Base-by-base conservation (phyloP, 1,284 basidiomycete species). In the Ustilago trichophora region DNA sequence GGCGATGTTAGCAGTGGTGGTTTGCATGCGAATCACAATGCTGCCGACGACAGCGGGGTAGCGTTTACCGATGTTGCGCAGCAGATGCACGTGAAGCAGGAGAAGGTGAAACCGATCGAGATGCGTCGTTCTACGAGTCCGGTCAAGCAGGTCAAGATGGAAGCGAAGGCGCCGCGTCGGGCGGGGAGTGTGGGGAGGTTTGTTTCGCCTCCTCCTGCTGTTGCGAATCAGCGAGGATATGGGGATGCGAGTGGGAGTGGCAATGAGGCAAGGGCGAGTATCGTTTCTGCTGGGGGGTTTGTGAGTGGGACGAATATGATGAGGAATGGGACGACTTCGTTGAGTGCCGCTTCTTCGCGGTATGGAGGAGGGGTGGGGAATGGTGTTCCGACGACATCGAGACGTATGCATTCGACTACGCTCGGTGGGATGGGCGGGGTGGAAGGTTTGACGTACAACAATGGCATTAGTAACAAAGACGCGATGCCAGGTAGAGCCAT, bases 171-270 rank as follows among this genome's bases (percentile, higher is more conserved):
- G 18, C 57, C 62, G 5, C 46, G 67, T 10, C 41, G 67, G 15
- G 60, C 67, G 6, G 62, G 67, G 5, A 71, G 67, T 27, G 67
- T 71, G 2, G 67, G 67, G 1, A 42, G 67, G 4, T 71, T 71
- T 41, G 34, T 71, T 16, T 66, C 62, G 16, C 67, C 67, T 7
- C 67, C 67, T 0, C 55, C 59, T 24, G 26, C 25, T 15, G 7
- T 12, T 24, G 19, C 7, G n/a, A 26, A n/a, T n/a, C n/a, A n/a
- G n/a, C n/a, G n/a, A n/a, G n/a, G n/a, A n/a, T n/a, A n/a, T n/a
- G n/a, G n/a, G n/a, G n/a, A n/a, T n/a, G n/a, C n/a, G n/a, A n/a
- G n/a, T n/a, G n/a, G n/a, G n/a, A n/a, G n/a, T n/a, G n/a, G n/a
- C n/a, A n/a, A n/a, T n/a, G n/a, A n/a, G n/a, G n/a, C n/a, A n/a